Conservation (phyloP, 2,329 filamentous ascomycete genomes). For the Epicoccum sorghinum region DNA sequence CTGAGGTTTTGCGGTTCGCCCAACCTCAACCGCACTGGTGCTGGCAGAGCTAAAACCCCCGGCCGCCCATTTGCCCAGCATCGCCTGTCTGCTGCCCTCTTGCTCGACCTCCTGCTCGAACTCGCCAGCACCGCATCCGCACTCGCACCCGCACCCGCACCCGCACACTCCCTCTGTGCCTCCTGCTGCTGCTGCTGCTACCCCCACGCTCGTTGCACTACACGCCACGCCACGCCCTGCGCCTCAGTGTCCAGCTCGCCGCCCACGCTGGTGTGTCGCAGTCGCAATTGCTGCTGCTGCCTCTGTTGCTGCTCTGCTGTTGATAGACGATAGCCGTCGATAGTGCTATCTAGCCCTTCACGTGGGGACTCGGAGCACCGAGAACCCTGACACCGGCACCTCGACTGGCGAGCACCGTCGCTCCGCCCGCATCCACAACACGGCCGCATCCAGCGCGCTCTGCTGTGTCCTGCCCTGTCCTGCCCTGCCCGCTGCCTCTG, state of each 20-base stretch:
- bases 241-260: conserved; percentile 21
- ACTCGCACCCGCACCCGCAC: conserved; percentile 3
- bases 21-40: conserved; percentile 16
- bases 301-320: not conserved
- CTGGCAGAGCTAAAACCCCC: conserved; percentile 30
- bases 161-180: conserved; percentile 4
- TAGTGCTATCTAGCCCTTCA: conserved; percentile 23
- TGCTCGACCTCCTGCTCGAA: too few relatives aligned
- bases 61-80: conserved; percentile 14
- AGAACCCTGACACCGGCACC: conserved; percentile 14
- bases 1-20: conserved; percentile 20
- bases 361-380: conserved; percentile 38
- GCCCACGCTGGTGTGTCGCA: conserved; percentile 30
- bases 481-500: not conserved
- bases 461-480: not conserved
- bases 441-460: conserved; percentile 10
- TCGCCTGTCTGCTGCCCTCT: conserved; percentile 32
- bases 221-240: too few relatives aligned
- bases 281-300: conserved; percentile 12
- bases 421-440: conserved; percentile 13
- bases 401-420: conserved; percentile 9
- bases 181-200: conserved; percentile 5
- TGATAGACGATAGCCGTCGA: conserved; percentile 15
- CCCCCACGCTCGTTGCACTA: not conserved
- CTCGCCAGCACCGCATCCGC: not conserved